Evolutionary conservation across 768 basidiomycete species (phyloP), one percentile per base, ranked within the genome.

Genomic region (Serendipita sp.): DNA sequence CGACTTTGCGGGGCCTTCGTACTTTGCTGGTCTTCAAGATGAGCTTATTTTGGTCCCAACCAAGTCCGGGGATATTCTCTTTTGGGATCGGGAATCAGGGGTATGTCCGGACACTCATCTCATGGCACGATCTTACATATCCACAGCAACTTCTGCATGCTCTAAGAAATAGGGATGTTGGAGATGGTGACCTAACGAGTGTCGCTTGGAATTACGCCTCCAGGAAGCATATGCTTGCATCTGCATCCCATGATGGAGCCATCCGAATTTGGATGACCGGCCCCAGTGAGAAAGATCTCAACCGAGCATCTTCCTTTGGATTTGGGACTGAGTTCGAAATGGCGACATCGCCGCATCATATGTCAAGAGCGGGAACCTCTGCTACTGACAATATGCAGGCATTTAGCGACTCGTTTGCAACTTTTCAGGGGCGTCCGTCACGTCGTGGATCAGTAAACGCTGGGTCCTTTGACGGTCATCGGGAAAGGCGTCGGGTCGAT

Each of bases 71-170:
- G 86, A 89, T 69, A 84, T 91, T 13, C 85, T 88, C 70, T 87
- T 91, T 11, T 91, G 89, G 89, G 89, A 91, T 70, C 82, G 84
- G 66, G 88, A 90, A 74, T 86, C 85, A 10, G 89, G 81, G 15
- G 23, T 52, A 36, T 32, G 56, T 10, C 13, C 1, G 3, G 11
- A 5, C 56, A 28, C 35, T 32, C 1, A n/a, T 8, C 3, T 2
- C n/a, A 3, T 10, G 56, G 8, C 13, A 11, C 1, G 10, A 36
- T n/a, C 35, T 60, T 23, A 60, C 28, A n/a, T 11, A 23, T 10
- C 8, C 32, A 10, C 34, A 60, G 56, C 56, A 36, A 5, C 75
- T 89, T 1, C 76, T 91, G 2, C 88, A 89, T 67, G 80, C 84
- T 67, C 79, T 91, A 68, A 82, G 80, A 13, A 79, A 83, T 34